A percentile compares a stretch with the other conserved stretches of the same genome.
Evolutionary conservation across 2,329 filamentous ascomycete genomes (phyloP).

Genomic region (Venturia oleaginea): DNA sequence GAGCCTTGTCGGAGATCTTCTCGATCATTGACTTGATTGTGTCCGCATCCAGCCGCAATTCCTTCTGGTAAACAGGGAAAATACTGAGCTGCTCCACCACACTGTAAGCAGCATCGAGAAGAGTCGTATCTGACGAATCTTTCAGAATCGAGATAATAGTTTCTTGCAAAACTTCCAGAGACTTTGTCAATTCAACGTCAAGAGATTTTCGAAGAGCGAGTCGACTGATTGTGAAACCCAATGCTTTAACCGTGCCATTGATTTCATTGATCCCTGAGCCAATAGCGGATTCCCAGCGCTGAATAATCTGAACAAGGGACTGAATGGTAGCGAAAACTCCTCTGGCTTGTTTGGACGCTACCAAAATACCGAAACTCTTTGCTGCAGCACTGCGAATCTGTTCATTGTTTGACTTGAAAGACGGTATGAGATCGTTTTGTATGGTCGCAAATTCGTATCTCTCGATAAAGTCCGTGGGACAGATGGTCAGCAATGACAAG

Average conservation of each 20-base stretch:
- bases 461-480: not conserved
- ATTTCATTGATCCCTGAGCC: constrained; percentile 51
- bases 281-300: constrained; percentile 49
- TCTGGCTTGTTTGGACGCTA: constrained; percentile 35
- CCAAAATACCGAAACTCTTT: constrained; percentile 66
- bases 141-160: constrained; percentile 35
- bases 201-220: not conserved
- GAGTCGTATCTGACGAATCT: constrained; percentile 43
- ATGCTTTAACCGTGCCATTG: constrained; percentile 44
- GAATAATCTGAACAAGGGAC: constrained; percentile 31
- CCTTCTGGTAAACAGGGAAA: constrained; percentile 18
- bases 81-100: constrained; percentile 48
- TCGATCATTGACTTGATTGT: constrained; percentile 37
- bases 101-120: constrained; percentile 48
- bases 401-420: constrained; percentile 54
- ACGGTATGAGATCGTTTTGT: constrained; percentile 2
- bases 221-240: constrained; percentile 4
- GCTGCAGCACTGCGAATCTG: constrained; percentile 58
- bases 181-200: not conserved
- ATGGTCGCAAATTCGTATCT: not conserved
- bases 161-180: not conserved
- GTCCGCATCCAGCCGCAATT: constrained; percentile 31
- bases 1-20: constrained; percentile 58
- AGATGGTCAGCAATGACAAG: constrained; percentile 35
- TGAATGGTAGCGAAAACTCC: not conserved